Evolutionary conservation across 2,329 filamentous ascomycete genomes (phyloP).

Genomic region (Diaporthe batatas): DNA sequence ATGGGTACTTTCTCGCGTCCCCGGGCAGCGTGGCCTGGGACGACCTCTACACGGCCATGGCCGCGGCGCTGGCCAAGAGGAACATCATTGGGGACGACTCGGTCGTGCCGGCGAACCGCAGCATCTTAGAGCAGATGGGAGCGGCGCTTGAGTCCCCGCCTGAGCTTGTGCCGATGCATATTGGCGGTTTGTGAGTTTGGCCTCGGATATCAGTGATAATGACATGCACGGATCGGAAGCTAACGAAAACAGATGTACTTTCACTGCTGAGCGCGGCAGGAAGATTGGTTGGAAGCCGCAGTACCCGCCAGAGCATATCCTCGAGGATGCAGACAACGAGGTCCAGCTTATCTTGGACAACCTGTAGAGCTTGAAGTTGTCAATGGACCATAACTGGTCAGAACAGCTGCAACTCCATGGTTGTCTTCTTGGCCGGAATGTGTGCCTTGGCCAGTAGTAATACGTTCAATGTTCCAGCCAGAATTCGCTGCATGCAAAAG

Average conservation of each 20-base stretch:
- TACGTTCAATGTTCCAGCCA: too few species aligned
- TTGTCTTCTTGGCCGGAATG: not conserved
- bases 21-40: conserved; percentile 64
- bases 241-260: conserved; percentile 54
- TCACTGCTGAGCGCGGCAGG: conserved; percentile 56
- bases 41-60: conserved; percentile 63
- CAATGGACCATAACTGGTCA: too few species aligned
- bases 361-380: not conserved
- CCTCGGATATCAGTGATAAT: not conserved
- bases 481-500: too few species aligned
- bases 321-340: conserved; percentile 60
- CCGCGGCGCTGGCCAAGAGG: conserved; percentile 55
- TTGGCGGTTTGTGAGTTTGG: conserved; percentile 58
- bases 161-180: conserved; percentile 54
- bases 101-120: conserved; percentile 53
- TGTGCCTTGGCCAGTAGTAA: too few species aligned
- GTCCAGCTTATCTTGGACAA: conserved; percentile 56
- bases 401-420: too few species aligned
- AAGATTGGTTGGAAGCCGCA: conserved; percentile 61
- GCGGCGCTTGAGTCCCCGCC: conserved; percentile 52
- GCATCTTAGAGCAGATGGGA: conserved; percentile 56
- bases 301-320: conserved; percentile 58
- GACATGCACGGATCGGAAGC: not conserved
- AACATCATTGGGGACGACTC: conserved; percentile 54
- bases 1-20: conserved; percentile 65